A percentile compares a stretch with the other conserved stretches of the same genome.
Evolutionary conservation across 306 rosid species (phyloP).

Genomic region (Sicyos edulis): DNA sequence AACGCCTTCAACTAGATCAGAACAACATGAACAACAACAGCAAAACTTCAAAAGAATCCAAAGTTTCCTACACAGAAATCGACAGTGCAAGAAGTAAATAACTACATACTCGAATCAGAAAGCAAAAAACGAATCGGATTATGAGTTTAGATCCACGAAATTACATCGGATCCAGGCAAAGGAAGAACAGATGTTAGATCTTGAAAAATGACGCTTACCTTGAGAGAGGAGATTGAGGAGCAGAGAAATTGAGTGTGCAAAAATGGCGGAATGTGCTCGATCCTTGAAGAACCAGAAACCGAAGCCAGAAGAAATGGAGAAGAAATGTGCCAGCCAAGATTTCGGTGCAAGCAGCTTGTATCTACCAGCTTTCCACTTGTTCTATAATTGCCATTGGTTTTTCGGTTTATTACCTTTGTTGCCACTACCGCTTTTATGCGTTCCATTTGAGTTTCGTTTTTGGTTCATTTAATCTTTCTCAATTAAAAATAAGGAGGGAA

Average conservation of each 20-base stretch:
- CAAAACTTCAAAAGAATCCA: neutral
- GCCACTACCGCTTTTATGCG: too few species aligned
- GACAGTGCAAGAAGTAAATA: neutral
- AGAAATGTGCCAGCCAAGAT: slow-evolving; percentile 11
- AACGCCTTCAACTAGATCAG: neutral
- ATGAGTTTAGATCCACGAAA: neutral
- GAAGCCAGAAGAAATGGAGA: neutral
- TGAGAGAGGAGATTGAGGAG: neutral
- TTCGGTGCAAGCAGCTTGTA: slow-evolving; percentile 16
- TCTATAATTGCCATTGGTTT: neutral
- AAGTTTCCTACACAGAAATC: slow-evolving; percentile 2
- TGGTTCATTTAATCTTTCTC: too few species aligned
- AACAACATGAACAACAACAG: slow-evolving; percentile 10
- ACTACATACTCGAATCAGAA: neutral
- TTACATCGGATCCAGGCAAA: neutral
- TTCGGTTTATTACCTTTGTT: neutral
- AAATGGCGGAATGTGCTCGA: neutral
- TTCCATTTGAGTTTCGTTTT: too few species aligned
- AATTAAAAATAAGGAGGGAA: too few species aligned
- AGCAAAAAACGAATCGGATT: neutral
- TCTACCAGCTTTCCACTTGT: neutral
- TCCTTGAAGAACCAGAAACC: neutral
- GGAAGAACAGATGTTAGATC: neutral
- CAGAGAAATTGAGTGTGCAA: neutral
- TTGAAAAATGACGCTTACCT: neutral